These are phyloP conservation scores for Blastobotrys elegans DNA, from an alignment of 1,139 yeast genomes.

Conservation along the genomic window DNA sequence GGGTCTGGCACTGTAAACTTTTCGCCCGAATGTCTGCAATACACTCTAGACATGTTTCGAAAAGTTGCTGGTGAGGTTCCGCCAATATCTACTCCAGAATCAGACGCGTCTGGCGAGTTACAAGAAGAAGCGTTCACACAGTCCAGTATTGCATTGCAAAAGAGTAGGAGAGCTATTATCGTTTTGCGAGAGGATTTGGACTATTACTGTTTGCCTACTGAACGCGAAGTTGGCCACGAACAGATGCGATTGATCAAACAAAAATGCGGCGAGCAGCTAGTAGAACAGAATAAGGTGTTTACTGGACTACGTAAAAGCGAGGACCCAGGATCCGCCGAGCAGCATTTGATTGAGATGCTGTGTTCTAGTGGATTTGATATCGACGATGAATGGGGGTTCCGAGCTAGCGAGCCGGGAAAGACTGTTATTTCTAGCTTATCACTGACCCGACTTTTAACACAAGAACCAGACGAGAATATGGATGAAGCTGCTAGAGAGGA, in stretches of 20 bases:
- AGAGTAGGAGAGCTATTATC: constrained; percentile 77
- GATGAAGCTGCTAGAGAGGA: constrained; percentile 24
- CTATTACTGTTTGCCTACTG: constrained; percentile 77
- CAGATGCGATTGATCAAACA: constrained; percentile 59
- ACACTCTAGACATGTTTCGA: constrained; percentile 64
- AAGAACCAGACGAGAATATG: constrained; percentile 10
- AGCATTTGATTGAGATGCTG: constrained; percentile 89
- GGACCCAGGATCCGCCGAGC: constrained; percentile 84
- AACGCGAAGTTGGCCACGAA: constrained; percentile 30
- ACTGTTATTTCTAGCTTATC: constrained; percentile 84
- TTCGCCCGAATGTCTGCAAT: constrained; percentile 79
- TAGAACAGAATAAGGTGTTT: constrained; percentile 58
- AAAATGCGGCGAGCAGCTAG: constrained; percentile 61
- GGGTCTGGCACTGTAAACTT: constrained; percentile 45
- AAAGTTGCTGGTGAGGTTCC: constrained; percentile 35
- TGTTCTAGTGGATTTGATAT: constrained; percentile 80
- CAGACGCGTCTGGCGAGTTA: constrained; percentile 2
- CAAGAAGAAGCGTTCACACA: constrained; percentile 47
- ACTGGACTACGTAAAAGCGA: constrained; percentile 54
- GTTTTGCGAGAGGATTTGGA: constrained; percentile 93
- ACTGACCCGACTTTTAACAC: constrained; percentile 56
- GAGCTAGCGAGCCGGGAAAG: constrained; percentile 79
- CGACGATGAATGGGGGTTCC: constrained; percentile 77
- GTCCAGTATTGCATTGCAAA: constrained; percentile 39
- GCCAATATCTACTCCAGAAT: constrained; percentile 1